phyloP scores from a whole-genome alignment of 495 filamentous ascomycete species.

The Aspergillus ostianus region DNA sequence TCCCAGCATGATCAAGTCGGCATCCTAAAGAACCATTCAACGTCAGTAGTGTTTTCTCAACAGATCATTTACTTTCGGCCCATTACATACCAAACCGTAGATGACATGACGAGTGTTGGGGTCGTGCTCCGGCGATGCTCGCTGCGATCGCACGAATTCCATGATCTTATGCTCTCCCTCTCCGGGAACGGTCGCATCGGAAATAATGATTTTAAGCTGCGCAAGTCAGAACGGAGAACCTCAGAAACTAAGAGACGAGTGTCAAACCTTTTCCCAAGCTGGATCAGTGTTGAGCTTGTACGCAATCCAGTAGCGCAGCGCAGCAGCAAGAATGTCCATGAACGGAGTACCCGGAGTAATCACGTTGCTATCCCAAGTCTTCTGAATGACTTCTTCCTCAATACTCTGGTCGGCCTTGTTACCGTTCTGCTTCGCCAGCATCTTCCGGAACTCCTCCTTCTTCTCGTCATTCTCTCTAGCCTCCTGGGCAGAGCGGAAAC shows the following conservation, averaged over 20 bases:
- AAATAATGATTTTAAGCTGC: constrained; percentile 91
- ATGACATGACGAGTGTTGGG: constrained; percentile 97
- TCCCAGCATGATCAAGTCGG: constrained; percentile 98
- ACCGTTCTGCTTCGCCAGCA: constrained; percentile 69
- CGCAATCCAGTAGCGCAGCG: constrained; percentile 89
- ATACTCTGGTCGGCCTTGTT: constrained; percentile 58
- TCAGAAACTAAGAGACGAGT: neutral
- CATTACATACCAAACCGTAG: constrained; percentile 65
- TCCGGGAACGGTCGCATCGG: constrained; percentile 94
- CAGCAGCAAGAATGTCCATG: constrained; percentile 94
- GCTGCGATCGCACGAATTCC: constrained; percentile 94
- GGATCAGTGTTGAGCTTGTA: constrained; percentile 98
- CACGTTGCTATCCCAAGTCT: constrained; percentile 94
- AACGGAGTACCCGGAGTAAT: constrained; percentile 98
- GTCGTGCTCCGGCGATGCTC: constrained; percentile 83
- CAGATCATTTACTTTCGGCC: neutral
- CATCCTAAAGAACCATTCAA: constrained; percentile 53
- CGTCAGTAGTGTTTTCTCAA: constrained; percentile 21
- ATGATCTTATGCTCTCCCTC: constrained; percentile 99
- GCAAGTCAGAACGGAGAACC: constrained; percentile 21
- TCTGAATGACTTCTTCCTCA: constrained; percentile 68
- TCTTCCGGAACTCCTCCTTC: constrained; percentile 78
- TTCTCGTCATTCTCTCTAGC: constrained; percentile 92
- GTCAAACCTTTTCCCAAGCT: constrained; percentile 76
- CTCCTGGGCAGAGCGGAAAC: constrained; percentile 91